Conservation (phyloP, 1,139 yeast genomes). For the Debaryomyces sp. region DNA sequence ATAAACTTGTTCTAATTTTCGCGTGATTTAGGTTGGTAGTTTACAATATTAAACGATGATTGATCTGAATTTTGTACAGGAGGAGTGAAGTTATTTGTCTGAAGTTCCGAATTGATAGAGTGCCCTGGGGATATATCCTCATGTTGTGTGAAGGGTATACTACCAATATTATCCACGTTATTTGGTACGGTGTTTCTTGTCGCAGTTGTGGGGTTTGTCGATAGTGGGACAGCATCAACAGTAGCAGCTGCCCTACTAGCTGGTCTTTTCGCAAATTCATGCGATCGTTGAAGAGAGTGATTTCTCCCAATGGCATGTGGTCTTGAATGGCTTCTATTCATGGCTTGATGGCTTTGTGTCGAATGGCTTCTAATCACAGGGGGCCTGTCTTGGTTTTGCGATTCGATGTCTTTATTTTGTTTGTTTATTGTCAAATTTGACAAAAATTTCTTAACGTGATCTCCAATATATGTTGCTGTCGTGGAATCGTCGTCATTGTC, state of each 20-base stretch:
- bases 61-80: not conserved
- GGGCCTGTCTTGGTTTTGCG: not conserved
- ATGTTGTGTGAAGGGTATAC: not conserved
- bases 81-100: not conserved
- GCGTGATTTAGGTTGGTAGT: constrained; percentile 4
- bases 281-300: not conserved
- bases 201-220: not conserved
- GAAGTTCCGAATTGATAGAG: not conserved
- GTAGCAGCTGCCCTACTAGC: not conserved
- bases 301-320: not conserved
- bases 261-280: not conserved
- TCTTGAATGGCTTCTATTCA: not conserved
- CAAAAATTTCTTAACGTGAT: constrained; percentile 24
- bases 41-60: constrained; percentile 5
- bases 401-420: constrained; percentile 1
- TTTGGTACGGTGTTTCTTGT: not conserved
- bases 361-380: not conserved
- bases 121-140: not conserved
- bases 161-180: not conserved
- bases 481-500: not conserved
- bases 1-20: too few species aligned
- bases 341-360: too few species aligned
- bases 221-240: not conserved
- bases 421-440: constrained; percentile 13
- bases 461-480: constrained; percentile 27